Conservation (phyloP, 192 early-diverging fungal genomes). For the Coemansia sp. region DNA sequence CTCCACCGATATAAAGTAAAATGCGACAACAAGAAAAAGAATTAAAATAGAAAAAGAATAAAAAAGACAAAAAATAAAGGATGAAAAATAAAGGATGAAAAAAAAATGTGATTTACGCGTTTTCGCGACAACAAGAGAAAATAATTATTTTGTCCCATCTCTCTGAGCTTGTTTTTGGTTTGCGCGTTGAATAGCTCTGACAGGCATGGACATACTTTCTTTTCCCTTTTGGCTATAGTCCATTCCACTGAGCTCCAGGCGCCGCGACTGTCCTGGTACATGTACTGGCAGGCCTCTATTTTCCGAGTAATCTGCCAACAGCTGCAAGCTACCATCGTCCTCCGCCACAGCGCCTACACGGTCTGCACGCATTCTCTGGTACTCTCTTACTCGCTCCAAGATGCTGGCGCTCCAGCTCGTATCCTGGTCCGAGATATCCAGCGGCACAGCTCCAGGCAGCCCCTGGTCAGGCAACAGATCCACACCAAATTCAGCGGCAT, state of each 20-base stretch:
- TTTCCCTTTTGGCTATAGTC: slow-evolving; percentile 18
- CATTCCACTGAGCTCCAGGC: slow-evolving; percentile 13
- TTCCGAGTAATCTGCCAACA: slow-evolving; percentile 33
- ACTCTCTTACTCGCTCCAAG: slow-evolving; percentile 42
- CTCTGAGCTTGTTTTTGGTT: slow-evolving; percentile 20
- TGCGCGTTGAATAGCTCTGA: slow-evolving; percentile 45
- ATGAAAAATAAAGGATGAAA: neutral
- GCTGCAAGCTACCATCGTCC: slow-evolving; percentile 52
- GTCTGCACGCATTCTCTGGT: slow-evolving; percentile 45
- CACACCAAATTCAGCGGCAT: slow-evolving; percentile 42
- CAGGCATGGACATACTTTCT: slow-evolving; percentile 28
- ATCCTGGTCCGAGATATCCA: slow-evolving; percentile 54
- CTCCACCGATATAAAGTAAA: slow-evolving; percentile 1
- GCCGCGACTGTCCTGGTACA: slow-evolving; percentile 8
- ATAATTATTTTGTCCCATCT: neutral
- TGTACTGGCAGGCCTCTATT: neutral
- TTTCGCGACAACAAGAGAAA: slow-evolving; percentile 9
- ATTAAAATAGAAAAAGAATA: neutral
- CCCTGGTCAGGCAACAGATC: slow-evolving; percentile 15
- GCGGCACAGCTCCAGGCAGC: slow-evolving; percentile 46
- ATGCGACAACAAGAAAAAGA: neutral
- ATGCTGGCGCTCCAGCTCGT: slow-evolving; percentile 40
- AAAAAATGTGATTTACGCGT: slow-evolving; percentile 5
- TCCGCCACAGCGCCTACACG: slow-evolving; percentile 45
- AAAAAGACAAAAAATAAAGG: slow-evolving; percentile 8